Base-by-base conservation (phyloP, 495 filamentous ascomycete species). In the Jackrogersella multiformis region DNA sequence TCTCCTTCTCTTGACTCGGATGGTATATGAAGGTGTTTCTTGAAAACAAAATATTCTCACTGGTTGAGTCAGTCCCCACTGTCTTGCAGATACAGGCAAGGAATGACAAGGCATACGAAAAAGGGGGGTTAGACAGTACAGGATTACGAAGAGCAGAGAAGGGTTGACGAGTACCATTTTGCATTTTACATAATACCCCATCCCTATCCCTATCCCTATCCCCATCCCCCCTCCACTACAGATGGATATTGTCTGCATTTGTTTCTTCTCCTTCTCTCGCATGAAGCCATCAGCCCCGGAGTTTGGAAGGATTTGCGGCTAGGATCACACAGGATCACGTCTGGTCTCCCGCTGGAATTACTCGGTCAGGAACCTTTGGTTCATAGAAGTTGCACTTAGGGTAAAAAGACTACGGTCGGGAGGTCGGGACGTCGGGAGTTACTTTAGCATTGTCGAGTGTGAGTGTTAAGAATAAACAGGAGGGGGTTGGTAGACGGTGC, bases 171-270 rank as follows among this genome's bases (percentile, higher is more conserved):
- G 57, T 35, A 52, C 45, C 41, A 36, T 60, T 44, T 57, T 55
- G 49, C 56, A 38, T 64, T 62, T 13, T 55, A 56, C 64, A 63
- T 74, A 74, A 74, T 74, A 74, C 70, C 70, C 73, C 34, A 64
- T 73, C 57, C n/a, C n/a, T n/a, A n/a, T n/a, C n/a, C n/a, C n/a
- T n/a, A n/a, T n/a, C 30, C 5, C 5, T 18, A 42, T 42, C 66
- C 70, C 64, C 32, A 55, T 70, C 51, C 26, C 38, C 30, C 30
- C 28, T 7, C 28, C 1, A 21, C 28, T 42, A 36, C 51, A 55
- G 34, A 39, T 28, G 24, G 23, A 56, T 56, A 5, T 24, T 24
- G 20, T 16, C 39, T 61, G 38, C 39, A 57, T 56, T 45, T 46
- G 34, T 51, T 54, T 32, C 35, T 35, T 39, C n/a, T 35, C 38